Percentiles rank a stretch among this genome's conserved stretches.
phyloP scores from a whole-genome alignment of 192 early-diverging fungal genomes.

The Spinellus fusiger region DNA sequence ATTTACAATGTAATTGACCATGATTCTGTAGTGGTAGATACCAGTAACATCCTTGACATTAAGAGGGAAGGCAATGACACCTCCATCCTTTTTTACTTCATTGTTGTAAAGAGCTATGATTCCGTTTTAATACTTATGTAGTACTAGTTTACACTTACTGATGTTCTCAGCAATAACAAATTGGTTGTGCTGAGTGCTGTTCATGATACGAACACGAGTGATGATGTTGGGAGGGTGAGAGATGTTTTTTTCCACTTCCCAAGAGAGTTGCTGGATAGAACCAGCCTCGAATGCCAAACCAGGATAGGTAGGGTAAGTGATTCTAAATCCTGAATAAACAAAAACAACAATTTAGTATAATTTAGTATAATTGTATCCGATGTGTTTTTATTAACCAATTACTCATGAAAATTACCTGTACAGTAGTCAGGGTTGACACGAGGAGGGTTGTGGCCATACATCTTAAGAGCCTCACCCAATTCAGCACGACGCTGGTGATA shows the following conservation, averaged over 20 bases:
- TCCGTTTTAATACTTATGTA: neutral
- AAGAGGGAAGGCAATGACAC: constrained; percentile 11
- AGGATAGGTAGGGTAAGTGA: constrained; percentile 24
- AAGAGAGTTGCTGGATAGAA: constrained; percentile 20
- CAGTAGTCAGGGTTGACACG: constrained; percentile 31
- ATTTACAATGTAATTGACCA: constrained; percentile 28
- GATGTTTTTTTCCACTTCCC: constrained; percentile 27
- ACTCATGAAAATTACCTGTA: constrained; percentile 6
- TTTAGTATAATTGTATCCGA: neutral
- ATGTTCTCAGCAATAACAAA: constrained; percentile 30
- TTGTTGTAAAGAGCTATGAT: constrained; percentile 16
- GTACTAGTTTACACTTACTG: constrained; percentile 7
- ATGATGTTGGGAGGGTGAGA: constrained; percentile 23
- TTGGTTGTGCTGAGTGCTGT: constrained; percentile 31
- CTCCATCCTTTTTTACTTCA: constrained; percentile 12
- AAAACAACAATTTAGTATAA: neutral
- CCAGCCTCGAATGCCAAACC: constrained; percentile 21
- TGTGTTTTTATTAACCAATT: neutral
- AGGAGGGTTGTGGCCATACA: constrained; percentile 31
- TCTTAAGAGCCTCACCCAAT: constrained; percentile 21
- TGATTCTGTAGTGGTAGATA: constrained; percentile 32
- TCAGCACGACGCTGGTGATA: constrained; percentile 7
- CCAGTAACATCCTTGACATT: constrained; percentile 19
- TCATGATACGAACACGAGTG: constrained; percentile 32
- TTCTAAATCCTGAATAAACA: constrained; percentile 15